These are phyloP conservation scores for Gossypium lobatum DNA, from an alignment of 441 rosid genomes.

Conservation along the genomic window DNA sequence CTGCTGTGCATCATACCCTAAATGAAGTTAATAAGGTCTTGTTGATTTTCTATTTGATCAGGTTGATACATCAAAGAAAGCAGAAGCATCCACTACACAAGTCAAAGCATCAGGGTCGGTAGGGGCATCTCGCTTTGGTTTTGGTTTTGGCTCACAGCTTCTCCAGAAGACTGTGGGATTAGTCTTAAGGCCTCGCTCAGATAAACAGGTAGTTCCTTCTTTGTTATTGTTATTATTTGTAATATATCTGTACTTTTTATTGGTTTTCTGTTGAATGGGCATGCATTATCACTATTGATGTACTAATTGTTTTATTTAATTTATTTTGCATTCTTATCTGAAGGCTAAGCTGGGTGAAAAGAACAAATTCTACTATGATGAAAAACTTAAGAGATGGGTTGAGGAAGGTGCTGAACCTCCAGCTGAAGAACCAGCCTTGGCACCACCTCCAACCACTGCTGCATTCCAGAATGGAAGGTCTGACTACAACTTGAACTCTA, in stretches of 20 bases:
- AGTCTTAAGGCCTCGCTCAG: constrained; percentile 68
- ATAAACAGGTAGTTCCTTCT: constrained; percentile 48
- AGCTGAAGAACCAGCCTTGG: constrained; percentile 65
- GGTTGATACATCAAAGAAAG: constrained; percentile 56
- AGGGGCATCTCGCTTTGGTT: constrained; percentile 66
- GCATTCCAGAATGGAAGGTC: constrained; percentile 57
- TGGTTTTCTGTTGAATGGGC: constrained; percentile 1
- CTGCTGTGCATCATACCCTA: constrained; percentile 10
- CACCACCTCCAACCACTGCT: constrained; percentile 80
- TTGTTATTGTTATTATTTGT: not conserved
- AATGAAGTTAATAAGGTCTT: constrained; percentile 13
- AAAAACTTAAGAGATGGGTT: constrained; percentile 96
- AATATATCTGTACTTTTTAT: not conserved
- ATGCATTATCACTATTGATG: not conserved
- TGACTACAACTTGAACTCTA: constrained; percentile 65
- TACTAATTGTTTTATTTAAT: not conserved
- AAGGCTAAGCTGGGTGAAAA: constrained; percentile 93
- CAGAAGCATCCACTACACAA: constrained; percentile 39
- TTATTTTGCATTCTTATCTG: constrained; percentile 15
- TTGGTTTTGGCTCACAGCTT: constrained; percentile 73
- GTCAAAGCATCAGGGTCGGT: constrained; percentile 48
- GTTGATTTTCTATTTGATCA: constrained; percentile 23
- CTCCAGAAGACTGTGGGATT: constrained; percentile 84
- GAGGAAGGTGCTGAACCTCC: constrained; percentile 90
- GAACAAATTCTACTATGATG: constrained; percentile 87